Conservation (phyloP, 208 protist species). For the Angomonas deanei region DNA sequence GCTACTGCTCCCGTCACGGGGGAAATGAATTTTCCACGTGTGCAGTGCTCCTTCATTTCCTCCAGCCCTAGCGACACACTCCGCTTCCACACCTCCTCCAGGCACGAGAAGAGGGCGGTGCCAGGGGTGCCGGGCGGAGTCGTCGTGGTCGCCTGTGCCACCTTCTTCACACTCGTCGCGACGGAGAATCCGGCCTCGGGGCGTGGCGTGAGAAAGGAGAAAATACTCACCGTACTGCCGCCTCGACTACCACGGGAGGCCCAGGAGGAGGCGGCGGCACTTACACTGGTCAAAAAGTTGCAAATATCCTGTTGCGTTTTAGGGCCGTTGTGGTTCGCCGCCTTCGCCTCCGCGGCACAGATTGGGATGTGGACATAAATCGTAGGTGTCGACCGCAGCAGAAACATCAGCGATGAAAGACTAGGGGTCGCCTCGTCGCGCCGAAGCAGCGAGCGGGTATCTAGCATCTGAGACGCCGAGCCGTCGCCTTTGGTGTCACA, state of each 20-base stretch:
- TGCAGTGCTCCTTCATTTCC: neutral
- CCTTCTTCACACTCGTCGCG: neutral
- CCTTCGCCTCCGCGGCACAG: conserved; percentile 8
- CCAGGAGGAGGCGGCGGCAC: conserved; percentile 31
- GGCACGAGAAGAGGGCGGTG: neutral
- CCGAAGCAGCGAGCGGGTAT: conserved; percentile 48
- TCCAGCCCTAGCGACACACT: conserved; percentile 10
- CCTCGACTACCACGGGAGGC: conserved; percentile 21
- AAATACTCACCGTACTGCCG: neutral
- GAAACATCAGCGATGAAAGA: conserved; percentile 64
- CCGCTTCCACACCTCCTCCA: conserved; percentile 11
- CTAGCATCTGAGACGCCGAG: conserved; percentile 57
- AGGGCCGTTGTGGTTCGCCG: neutral
- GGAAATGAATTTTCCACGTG: conserved; percentile 10
- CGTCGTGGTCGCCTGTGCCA: neutral
- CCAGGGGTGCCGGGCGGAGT: neutral
- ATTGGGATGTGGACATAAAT: conserved; percentile 45
- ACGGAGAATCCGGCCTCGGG: neutral
- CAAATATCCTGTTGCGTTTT: conserved; percentile 33
- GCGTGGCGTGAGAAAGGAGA: neutral
- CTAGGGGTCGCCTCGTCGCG: conserved; percentile 26
- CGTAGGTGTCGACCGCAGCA: conserved; percentile 38
- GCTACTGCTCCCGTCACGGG: conserved; percentile 14
- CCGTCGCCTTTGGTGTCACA: conserved; percentile 50
- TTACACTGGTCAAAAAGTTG: conserved; percentile 34